Base-by-base conservation (phyloP, 139 green algal genomes). In the Edaphochlamys debaryana region DNA sequence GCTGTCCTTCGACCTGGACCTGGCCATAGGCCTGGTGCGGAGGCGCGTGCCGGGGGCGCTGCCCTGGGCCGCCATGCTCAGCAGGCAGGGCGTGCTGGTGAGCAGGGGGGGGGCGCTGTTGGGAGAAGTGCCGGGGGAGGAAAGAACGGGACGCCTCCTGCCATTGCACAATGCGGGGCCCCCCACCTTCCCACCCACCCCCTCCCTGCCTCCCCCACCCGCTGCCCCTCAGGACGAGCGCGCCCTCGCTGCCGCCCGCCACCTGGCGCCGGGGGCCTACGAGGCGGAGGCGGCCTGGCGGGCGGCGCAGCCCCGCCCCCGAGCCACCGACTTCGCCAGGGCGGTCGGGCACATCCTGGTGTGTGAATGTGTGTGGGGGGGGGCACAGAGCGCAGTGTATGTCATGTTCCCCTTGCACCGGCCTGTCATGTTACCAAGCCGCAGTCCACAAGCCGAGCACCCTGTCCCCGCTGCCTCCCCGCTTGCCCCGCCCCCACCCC, bases 251-350 rank as follows among this genome's bases (percentile, higher is more conserved):
- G 63, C 42, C 22, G 45, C 41, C 17, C 42, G 63, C 13, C 77
- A 83, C 77, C 48, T 83, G 45, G 78, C 48, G 8, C 78, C 78
- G 13, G 78, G 78, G 25, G 29, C n/a, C 66, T 84, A 84, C 30
- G 78, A 84, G 36, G 78, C 48, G 23, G 77, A 75, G 45, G 25
- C 40, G 48, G 48, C 50, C 29, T 84, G 66, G 66, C 34, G 66
- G 36, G 45, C 66, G 48, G 66, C 48, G 37, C 40, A 77, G 50
- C 34, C 66, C 4, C 2, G 7, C 11, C 78, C 64, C 19, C 48
- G 50, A 1, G 78, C 15, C 4, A 9, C 78, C 6, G 48, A 77
- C 48, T 84, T 84, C n/a, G 36, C 27, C 32, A 23, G 66, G 23
- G 48, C 34, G 48, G 27, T 34, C 6, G 78, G 78, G 20, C 78